Base-by-base conservation (phyloP, 805 yeast species). In the Yarrowia sp. region DNA sequence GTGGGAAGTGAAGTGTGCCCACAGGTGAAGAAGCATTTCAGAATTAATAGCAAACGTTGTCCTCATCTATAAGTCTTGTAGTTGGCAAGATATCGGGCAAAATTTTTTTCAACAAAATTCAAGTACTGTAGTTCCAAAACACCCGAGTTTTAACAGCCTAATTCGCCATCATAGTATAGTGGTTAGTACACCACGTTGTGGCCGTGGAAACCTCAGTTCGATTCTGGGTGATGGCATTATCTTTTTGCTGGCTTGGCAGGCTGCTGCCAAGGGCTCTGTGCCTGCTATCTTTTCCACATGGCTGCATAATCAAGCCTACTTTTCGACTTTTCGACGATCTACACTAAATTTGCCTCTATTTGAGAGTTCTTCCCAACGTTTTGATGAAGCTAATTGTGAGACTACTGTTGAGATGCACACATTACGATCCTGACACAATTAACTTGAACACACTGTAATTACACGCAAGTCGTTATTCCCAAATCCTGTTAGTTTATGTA, bases 171-270 rank as follows among this genome's bases (percentile, higher is more conserved):
- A 60, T 60, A 60, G 65, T 60, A 60, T 60, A 60, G 65, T 60
- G 65, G 65, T 60, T 46, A 60, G 65, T 60, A 60, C 65, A 60
- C 52, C 65, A 33, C 65, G 65, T 60, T 60, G 65, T 60, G 65
- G 65, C 65, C 65, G 65, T 60, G 65, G 52, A 60, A 46, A 60
- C 65, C 65, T 60, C 65, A 60, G 65, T 60, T 60, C 65, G 65
- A 60, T 60, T 60, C 65, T 60, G 65, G 65, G 65, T 60, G 65
- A 60, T 46, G 65, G 65, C 65, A 60, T 19, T 60, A 34, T 38
- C 65, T 60, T 60, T 60, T 60, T 60, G 30, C 17, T 3, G 10
- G 4, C 14, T 24, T 24, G n/a, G 12, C 14, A 15, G 9, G 34
- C 20, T 10, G 30, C 6, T 24, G 30, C 30, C 30, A 24, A 24